These are phyloP conservation scores for Debaryomyces hansenii DNA, from an alignment of 805 yeast species.

Conservation along the genomic window DNA sequence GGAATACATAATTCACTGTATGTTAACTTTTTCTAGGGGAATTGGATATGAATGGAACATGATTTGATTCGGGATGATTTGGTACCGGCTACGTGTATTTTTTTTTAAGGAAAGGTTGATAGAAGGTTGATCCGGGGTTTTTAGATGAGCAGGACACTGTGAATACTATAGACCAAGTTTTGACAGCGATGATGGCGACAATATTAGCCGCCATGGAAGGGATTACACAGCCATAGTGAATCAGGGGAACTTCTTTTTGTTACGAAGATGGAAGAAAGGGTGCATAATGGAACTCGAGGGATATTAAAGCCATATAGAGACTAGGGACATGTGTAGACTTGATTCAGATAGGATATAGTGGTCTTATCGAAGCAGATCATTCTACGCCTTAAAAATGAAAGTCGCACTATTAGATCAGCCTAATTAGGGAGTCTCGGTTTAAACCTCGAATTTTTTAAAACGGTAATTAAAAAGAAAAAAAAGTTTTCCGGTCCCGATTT, in stretches of 20 bases:
- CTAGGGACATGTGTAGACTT: no score
- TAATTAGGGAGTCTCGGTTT: neutral
- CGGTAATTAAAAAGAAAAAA: neutral
- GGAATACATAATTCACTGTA: neutral
- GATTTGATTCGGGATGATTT: neutral
- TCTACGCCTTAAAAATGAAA: neutral
- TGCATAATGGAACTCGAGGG: neutral
- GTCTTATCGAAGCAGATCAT: neutral
- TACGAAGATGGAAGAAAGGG: no score
- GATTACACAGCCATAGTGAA: no score
- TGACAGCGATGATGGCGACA: no score
- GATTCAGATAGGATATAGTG: neutral
- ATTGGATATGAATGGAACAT: neutral
- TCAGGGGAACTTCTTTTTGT: no score
- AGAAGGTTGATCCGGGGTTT: no score
- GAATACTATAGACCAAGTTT: no score
- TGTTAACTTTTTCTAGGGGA: slow-evolving; percentile 2
- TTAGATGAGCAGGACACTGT: no score
- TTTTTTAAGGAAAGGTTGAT: no score
- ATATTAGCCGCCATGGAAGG: no score
- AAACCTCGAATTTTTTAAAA: neutral
- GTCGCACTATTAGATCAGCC: neutral
- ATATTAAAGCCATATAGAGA: no score
- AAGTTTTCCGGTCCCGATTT: slow-evolving; percentile 4
- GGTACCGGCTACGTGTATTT: neutral